Conservation (phyloP, 345 rosid genomes). For the Syzygium grande region DNA sequence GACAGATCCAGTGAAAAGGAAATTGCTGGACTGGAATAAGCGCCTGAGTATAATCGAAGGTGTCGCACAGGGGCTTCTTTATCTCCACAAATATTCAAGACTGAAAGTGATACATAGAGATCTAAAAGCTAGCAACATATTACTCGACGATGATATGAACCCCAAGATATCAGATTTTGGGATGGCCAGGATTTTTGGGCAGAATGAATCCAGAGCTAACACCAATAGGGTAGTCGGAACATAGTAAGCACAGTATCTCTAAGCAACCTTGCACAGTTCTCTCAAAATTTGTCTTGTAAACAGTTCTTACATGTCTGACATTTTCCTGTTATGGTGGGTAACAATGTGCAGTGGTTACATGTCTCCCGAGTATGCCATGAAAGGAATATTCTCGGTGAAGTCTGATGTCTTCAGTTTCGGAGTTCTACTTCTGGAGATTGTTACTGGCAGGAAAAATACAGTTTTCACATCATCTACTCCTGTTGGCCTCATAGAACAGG, state of each 20-base stretch:
- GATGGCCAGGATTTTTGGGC: conserved; percentile 42
- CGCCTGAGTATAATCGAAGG: conserved; percentile 30
- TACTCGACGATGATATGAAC: conserved; percentile 30
- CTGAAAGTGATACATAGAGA: conserved; percentile 38
- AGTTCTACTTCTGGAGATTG: conserved; percentile 25
- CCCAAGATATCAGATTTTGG: conserved; percentile 50
- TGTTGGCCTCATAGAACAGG: conserved; percentile 21
- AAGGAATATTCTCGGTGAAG: conserved; percentile 27
- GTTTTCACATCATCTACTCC: conserved; percentile 8
- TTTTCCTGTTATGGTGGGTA: background rate
- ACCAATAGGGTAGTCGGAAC: conserved; percentile 42
- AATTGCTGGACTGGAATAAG: conserved; percentile 21
- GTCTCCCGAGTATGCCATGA: conserved; percentile 45
- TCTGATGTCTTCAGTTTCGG: conserved; percentile 41
- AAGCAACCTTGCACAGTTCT: background rate
- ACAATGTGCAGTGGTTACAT: conserved; percentile 26
- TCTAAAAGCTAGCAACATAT: conserved; percentile 39
- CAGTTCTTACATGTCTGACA: background rate
- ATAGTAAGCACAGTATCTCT: conserved; percentile 18
- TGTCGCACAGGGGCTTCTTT: conserved; percentile 31
- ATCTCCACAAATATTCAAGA: conserved; percentile 36
- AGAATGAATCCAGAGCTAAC: conserved; percentile 27
- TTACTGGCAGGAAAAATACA: conserved; percentile 24
- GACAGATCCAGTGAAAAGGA: background rate
- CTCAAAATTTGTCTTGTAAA: background rate